These are phyloP conservation scores for Tuber calosporum DNA, from an alignment of 495 filamentous ascomycete species.

Conservation along the genomic window DNA sequence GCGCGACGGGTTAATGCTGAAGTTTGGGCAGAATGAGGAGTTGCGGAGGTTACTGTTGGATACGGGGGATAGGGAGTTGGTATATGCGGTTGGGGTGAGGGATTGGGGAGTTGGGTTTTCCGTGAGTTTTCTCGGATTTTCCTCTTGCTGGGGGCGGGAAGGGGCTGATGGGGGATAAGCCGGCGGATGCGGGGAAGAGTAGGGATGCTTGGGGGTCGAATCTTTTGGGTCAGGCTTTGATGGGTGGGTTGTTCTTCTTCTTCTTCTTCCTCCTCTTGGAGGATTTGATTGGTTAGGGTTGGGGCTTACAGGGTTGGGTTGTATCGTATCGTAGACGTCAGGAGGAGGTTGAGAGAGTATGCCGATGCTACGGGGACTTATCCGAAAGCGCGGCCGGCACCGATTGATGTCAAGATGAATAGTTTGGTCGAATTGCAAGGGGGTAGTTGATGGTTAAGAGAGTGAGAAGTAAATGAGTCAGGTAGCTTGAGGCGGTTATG, in stretches of 20 bases:
- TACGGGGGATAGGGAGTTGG: slow-evolving; percentile 2
- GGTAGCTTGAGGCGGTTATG: not conserved
- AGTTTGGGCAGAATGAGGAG: slow-evolving; percentile 2
- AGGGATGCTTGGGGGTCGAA: slow-evolving; percentile 58
- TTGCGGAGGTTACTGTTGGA: not conserved
- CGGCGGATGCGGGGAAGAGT: slow-evolving; percentile 28
- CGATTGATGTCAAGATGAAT: not conserved
- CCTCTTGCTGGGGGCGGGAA: not conserved
- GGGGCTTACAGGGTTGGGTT: not conserved
- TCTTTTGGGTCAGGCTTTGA: slow-evolving; percentile 54
- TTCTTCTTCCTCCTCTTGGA: not conserved
- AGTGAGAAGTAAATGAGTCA: not conserved
- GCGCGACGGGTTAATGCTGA: not conserved
- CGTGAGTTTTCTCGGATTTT: not conserved
- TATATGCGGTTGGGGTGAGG: not conserved
- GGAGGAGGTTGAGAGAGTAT: not conserved
- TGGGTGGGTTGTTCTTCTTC: slow-evolving; percentile 9
- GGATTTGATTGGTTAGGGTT: not conserved
- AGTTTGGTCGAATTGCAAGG: not conserved
- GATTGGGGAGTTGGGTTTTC: not conserved
- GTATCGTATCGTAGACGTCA: not conserved
- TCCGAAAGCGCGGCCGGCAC: not conserved
- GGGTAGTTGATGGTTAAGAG: slow-evolving; percentile 1
- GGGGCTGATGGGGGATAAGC: not conserved
- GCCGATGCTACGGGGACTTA: not conserved